phyloP scores from a whole-genome alignment of 768 basidiomycete genomes.

The Leccinellum rugosiceps region DNA sequence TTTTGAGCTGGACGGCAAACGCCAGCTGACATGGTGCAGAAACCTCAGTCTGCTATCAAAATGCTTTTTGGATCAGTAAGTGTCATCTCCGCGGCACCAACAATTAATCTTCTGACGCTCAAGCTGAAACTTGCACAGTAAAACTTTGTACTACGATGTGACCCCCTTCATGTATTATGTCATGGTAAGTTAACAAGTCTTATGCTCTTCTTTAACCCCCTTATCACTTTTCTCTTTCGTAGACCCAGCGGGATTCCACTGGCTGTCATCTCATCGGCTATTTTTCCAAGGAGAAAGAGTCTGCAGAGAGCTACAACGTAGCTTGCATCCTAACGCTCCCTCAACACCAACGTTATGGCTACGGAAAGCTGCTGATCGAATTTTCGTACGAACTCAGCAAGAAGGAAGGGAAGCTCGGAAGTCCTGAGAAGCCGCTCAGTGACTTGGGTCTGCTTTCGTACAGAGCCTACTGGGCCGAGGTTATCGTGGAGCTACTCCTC shows the following conservation, averaged over 20 bases:
- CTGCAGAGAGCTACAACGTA: conserved; percentile 96
- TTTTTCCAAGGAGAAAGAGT: conserved; percentile 99
- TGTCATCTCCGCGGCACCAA: conserved; percentile 23
- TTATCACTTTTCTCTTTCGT: background rate
- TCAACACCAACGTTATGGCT: conserved; percentile 95
- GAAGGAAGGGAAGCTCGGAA: conserved; percentile 92
- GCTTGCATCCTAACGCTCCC: conserved; percentile 99
- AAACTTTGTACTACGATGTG: conserved; percentile 99
- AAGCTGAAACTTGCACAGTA: conserved; percentile 48
- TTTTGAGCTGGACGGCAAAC: conserved; percentile 97
- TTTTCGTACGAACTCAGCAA: conserved; percentile 98
- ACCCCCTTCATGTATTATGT: conserved; percentile 99
- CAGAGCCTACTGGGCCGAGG: conserved; percentile 96
- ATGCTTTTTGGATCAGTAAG: conserved; percentile 97
- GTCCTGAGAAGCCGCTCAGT: conserved; percentile 95
- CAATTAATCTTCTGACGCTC: conserved; percentile 2
- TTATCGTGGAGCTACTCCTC: conserved; percentile 86
- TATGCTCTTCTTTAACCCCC: background rate
- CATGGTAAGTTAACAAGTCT: conserved; percentile 59
- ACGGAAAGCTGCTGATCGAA: conserved; percentile 93
- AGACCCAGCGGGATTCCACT: conserved; percentile 81
- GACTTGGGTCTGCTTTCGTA: conserved; percentile 93
- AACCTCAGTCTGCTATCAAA: conserved; percentile 96
- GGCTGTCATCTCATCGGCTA: conserved; percentile 97
- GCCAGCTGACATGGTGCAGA: conserved; percentile 94